These are phyloP conservation scores for Boletus rex-veris DNA, from an alignment of 768 basidiomycete species.

Conservation along the genomic window DNA sequence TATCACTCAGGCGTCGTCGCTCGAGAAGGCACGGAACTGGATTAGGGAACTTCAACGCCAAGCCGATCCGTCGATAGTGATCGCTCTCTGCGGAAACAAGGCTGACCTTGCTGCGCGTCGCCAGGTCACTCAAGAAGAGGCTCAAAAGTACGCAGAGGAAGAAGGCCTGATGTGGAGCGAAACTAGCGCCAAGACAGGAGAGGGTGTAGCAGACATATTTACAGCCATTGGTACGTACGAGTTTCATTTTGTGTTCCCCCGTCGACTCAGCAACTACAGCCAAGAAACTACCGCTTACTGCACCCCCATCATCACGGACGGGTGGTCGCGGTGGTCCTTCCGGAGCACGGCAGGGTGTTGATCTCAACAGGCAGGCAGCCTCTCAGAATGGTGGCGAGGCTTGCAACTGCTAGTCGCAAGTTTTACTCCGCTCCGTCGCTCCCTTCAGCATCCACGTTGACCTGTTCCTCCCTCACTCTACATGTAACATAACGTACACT, in stretches of 20 bases:
- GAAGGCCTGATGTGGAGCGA: constrained; percentile 93
- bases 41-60: constrained; percentile 95
- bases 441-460: constrained; percentile 9
- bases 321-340: constrained; percentile 51
- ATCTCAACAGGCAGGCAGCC: constrained; percentile 67
- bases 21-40: constrained; percentile 96
- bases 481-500: constrained; percentile 32
- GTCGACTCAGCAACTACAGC: constrained; percentile 41
- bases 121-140: constrained; percentile 84
- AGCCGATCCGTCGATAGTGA: constrained; percentile 95
- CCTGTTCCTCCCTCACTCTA: constrained; percentile 14
- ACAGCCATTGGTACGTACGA: constrained; percentile 68
- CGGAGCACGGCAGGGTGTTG: constrained; percentile 62
- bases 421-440: neutral
- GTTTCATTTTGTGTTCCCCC: neutral
- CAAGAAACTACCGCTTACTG: constrained; percentile 84
- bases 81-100: constrained; percentile 97
- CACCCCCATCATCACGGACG: constrained; percentile 61
- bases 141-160: constrained; percentile 88
- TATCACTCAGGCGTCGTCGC: constrained; percentile 86
- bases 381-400: constrained; percentile 51
- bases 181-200: constrained; percentile 86
- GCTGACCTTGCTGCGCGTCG: constrained; percentile 80
- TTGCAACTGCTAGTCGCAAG: constrained; percentile 66
- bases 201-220: constrained; percentile 84